Evolutionary conservation across 768 basidiomycete species (phyloP).

Genomic region (Phaeotremella fagi): DNA sequence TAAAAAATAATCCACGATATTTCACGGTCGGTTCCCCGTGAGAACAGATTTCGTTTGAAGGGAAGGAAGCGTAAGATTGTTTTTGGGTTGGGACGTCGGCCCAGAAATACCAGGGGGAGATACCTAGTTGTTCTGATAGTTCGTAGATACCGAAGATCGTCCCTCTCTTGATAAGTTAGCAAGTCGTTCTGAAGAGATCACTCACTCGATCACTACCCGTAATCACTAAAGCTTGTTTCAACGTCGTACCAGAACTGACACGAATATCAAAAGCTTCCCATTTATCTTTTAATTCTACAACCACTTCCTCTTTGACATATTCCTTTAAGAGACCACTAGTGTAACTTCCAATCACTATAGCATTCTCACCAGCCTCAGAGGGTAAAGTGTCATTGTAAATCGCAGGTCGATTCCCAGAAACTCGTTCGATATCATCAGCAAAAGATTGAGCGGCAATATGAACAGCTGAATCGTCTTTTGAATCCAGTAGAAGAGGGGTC

Average conservation of each 20-base stretch:
- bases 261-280: slow-evolving; percentile 62
- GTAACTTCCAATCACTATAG: slow-evolving; percentile 62
- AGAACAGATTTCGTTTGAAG: slow-evolving; percentile 49
- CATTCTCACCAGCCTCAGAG: slow-evolving; percentile 26
- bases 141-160: slow-evolving; percentile 21
- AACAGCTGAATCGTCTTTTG: slow-evolving; percentile 8
- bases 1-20: slow-evolving; percentile 65
- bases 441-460: slow-evolving; percentile 56
- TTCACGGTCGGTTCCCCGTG: slow-evolving; percentile 64
- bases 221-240: slow-evolving; percentile 61
- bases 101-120: slow-evolving; percentile 51
- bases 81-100: slow-evolving; percentile 64
- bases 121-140: slow-evolving; percentile 22
- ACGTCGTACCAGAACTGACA: slow-evolving; percentile 58
- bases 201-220: slow-evolving; percentile 57
- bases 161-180: slow-evolving; percentile 8
- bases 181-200: background rate
- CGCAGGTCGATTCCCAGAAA: slow-evolving; percentile 55
- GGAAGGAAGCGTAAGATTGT: slow-evolving; percentile 50
- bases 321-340: slow-evolving; percentile 57
- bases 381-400: slow-evolving; percentile 54
- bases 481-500: slow-evolving; percentile 12
- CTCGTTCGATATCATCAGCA: slow-evolving; percentile 58
- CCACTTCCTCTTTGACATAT: no score
- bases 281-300: slow-evolving; percentile 57